Conservation (phyloP, 1,284 basidiomycete genomes). For the Papiliotrema terrestris region DNA sequence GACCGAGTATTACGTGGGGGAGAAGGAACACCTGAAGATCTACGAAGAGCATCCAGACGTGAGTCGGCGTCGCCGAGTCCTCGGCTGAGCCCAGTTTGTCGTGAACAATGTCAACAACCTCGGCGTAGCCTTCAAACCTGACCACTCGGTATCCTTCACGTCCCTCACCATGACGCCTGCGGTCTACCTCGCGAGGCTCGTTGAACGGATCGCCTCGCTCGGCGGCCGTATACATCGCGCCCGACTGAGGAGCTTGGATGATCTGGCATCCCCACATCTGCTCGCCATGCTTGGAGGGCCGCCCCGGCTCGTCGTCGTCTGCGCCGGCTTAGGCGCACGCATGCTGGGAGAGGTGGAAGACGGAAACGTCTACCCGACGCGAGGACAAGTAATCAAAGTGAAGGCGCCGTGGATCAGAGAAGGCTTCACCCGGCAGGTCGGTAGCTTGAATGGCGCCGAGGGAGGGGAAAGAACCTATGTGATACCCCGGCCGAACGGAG, state of each 20-base stretch:
- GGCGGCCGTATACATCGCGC: conserved; percentile 25
- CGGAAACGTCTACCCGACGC: conserved; percentile 37
- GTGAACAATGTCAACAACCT: conserved; percentile 10
- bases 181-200: conserved; percentile 36
- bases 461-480: conserved; percentile 47
- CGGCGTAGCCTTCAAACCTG: conserved; percentile 10
- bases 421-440: conserved; percentile 44
- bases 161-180: conserved; percentile 46
- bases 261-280: conserved; percentile 12
- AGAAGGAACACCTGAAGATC: conserved; percentile 39
- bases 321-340: conserved; percentile 51
- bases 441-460: conserved; percentile 37
- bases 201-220: conserved; percentile 12
- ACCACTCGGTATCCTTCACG: conserved; percentile 44
- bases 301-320: conserved; percentile 62
- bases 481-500: conserved; percentile 43
- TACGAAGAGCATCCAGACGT: conserved; percentile 46
- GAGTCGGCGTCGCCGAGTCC: conserved; percentile 8
- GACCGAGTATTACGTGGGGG: conserved; percentile 42
- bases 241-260: conserved; percentile 22
- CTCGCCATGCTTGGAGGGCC: conserved; percentile 16
- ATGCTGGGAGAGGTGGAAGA: conserved; percentile 43
- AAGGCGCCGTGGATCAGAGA: conserved; percentile 37
- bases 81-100: conserved; percentile 19
- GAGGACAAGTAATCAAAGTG: conserved; percentile 46